phyloP scores from a whole-genome alignment of 768 basidiomycete species.

The Boletellus sp. region DNA sequence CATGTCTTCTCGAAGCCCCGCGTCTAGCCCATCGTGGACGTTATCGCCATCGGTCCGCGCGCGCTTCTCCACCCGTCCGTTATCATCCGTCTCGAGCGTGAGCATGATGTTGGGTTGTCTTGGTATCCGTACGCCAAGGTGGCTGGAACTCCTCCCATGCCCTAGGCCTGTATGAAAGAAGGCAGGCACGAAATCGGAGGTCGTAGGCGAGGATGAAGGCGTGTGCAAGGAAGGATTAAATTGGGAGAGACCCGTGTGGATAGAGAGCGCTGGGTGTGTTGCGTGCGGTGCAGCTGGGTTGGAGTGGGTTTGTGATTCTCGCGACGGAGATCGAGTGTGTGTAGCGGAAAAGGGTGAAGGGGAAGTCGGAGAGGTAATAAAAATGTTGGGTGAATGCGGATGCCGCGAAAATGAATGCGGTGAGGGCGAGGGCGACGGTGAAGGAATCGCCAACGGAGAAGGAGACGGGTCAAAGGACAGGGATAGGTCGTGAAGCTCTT shows the following conservation, averaged over 20 bases:
- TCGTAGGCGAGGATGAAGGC: conserved; percentile 29
- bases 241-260: conserved; percentile 2
- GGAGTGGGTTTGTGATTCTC: conserved; percentile 15
- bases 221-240: conserved; percentile 20
- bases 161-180: conserved; percentile 8
- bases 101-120: conserved; percentile 31
- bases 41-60: conserved; percentile 18
- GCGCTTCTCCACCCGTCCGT: conserved; percentile 25
- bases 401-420: conserved; percentile 14
- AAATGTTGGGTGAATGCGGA: conserved; percentile 59
- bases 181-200: conserved; percentile 15
- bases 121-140: conserved; percentile 18
- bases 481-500: conserved; percentile 28
- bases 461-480: conserved; percentile 21
- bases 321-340: conserved; percentile 20
- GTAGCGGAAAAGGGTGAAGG: conserved; percentile 28
- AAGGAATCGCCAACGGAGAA: conserved; percentile 18
- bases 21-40: conserved; percentile 2
- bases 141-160: conserved; percentile 29
- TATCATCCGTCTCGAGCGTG: conserved; percentile 23
- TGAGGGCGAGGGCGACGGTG: conserved; percentile 28
- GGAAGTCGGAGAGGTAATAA: conserved; percentile 61
- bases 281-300: conserved; percentile 3
- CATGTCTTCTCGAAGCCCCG: conserved; percentile 23
- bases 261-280: conserved; percentile 10